Evolutionary conservation across 768 basidiomycete genomes (phyloP).

Genomic region (Goffeauzyma gilvescens): DNA sequence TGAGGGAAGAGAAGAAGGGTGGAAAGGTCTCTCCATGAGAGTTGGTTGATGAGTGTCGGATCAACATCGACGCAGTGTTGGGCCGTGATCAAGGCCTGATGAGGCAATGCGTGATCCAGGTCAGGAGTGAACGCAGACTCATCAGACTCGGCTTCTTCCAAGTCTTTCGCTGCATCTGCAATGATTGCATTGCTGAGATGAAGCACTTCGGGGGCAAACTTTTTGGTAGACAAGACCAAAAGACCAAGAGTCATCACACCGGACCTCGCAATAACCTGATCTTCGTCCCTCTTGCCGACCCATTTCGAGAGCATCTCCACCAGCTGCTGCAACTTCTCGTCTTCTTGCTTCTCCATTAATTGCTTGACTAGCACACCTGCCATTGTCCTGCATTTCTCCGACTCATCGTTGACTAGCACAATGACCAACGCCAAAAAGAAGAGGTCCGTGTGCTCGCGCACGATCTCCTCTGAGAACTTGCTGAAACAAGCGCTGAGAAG

Average conservation of each 20-base stretch:
- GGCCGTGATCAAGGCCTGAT: constrained; percentile 59
- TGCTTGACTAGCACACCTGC: constrained; percentile 63
- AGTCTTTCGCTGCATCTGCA: constrained; percentile 28
- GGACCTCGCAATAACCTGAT: constrained; percentile 48
- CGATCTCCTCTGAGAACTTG: constrained; percentile 59
- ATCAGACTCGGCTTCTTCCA: constrained; percentile 30
- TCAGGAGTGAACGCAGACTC: constrained; percentile 29
- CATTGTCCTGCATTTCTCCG: constrained; percentile 71
- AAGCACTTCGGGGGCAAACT: constrained; percentile 35
- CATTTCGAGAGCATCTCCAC: constrained; percentile 60
- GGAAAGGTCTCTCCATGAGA: constrained; percentile 48
- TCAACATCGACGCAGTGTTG: background rate
- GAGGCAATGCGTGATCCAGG: constrained; percentile 61
- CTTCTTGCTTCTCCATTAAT: constrained; percentile 51
- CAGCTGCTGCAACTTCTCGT: constrained; percentile 41
- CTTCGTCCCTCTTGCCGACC: constrained; percentile 43
- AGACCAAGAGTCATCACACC: constrained; percentile 69
- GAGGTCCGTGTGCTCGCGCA: constrained; percentile 58
- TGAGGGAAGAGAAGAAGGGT: constrained; percentile 69
- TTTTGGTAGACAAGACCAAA: constrained; percentile 41
- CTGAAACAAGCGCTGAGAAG: constrained; percentile 60
- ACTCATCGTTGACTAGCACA: constrained; percentile 84
- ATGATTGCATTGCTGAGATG: constrained; percentile 33
- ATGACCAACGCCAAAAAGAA: constrained; percentile 81
- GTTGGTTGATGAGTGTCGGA: constrained; percentile 17